phyloP scores from a whole-genome alignment of 1,284 basidiomycete genomes.

The Athelia psychrophila region DNA sequence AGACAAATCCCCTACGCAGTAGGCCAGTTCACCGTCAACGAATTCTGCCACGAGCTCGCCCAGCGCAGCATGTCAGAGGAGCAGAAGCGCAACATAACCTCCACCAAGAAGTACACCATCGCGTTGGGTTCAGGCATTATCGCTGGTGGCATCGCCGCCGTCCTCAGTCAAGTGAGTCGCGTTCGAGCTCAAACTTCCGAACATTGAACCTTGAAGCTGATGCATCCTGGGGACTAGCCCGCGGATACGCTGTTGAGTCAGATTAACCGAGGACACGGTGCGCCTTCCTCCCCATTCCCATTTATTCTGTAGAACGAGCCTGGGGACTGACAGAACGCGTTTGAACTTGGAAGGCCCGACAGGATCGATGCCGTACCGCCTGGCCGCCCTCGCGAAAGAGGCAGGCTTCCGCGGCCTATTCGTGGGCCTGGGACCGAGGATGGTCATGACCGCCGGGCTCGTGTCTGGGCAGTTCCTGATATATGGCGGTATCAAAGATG shows the following conservation, averaged over 20 bases:
- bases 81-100: constrained; percentile 53
- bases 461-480: constrained; percentile 80
- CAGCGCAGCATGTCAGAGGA: constrained; percentile 73
- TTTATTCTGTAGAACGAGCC: too few species aligned
- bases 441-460: constrained; percentile 83
- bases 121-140: constrained; percentile 80
- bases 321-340: too few species aligned
- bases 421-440: constrained; percentile 82
- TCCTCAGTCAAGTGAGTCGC: constrained; percentile 76
- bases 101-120: constrained; percentile 58
- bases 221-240: too few species aligned
- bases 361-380: constrained; percentile 71
- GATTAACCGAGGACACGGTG: constrained; percentile 69
- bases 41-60: constrained; percentile 80
- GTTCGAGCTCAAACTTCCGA: too few species aligned
- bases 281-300: too few species aligned
- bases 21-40: constrained; percentile 87
- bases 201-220: too few species aligned
- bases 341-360: too few species aligned
- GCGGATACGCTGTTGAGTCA: constrained; percentile 71
- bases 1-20: constrained; percentile 88
- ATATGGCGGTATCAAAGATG: constrained; percentile 70
- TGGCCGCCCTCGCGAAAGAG: constrained; percentile 48
- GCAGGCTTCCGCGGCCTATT: constrained; percentile 78
- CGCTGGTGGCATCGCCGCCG: constrained; percentile 86